Evolutionary conservation across 257 asterid genomes (phyloP).

Genomic region (Scutellaria baicalensis): DNA sequence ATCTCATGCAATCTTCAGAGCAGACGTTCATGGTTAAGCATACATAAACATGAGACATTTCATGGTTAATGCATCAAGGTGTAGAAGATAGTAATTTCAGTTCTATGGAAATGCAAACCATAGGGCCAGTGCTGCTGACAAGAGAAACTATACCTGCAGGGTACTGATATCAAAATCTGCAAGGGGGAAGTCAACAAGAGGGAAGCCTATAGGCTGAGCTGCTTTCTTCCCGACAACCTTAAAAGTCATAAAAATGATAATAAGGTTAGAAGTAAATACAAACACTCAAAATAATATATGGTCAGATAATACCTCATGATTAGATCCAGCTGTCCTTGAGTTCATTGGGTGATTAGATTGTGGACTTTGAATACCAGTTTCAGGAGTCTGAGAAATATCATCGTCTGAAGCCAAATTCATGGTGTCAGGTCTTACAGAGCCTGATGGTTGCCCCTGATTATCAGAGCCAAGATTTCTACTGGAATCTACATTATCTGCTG

Average conservation of each 20-base stretch:
- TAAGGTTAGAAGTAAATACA: background rate
- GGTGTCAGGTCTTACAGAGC: conserved; percentile 30
- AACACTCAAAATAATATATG: background rate
- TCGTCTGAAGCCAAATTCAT: conserved; percentile 48
- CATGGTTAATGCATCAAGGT: too few relatives aligned
- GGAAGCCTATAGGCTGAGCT: conserved; percentile 40
- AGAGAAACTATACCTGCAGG: conserved; percentile 56
- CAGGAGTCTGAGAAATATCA: conserved; percentile 42
- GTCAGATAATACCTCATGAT: conserved; percentile 45
- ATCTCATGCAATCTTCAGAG: background rate
- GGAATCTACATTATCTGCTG: conserved; percentile 33
- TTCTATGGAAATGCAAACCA: background rate
- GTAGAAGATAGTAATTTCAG: background rate
- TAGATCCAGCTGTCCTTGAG: conserved; percentile 38
- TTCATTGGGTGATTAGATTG: conserved; percentile 36
- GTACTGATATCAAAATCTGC: conserved; percentile 57
- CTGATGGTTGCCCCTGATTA: conserved; percentile 36
- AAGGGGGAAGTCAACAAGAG: conserved; percentile 46
- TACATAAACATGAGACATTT: too few relatives aligned
- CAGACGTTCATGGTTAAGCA: too few relatives aligned
- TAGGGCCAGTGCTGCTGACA: background rate
- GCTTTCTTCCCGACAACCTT: conserved; percentile 66
- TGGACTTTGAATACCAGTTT: conserved; percentile 28
- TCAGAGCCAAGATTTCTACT: conserved; percentile 29
- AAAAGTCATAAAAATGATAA: background rate